These are phyloP conservation scores for Balansia obtecta DNA, from an alignment of 2,329 filamentous ascomycete species.

Conservation along the genomic window DNA sequence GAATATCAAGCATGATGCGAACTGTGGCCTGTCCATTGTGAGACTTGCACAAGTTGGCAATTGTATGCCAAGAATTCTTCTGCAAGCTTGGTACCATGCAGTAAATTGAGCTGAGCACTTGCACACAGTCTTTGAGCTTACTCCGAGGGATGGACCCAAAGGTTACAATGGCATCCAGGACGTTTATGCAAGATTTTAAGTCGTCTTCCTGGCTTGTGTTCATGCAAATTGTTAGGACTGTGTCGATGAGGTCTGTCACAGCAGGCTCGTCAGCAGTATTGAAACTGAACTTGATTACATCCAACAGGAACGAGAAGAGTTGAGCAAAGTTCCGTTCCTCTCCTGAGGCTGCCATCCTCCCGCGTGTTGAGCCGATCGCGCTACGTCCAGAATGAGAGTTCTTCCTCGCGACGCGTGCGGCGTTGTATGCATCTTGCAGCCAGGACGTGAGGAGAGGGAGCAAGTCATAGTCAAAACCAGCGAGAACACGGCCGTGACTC, in stretches of 20 bases:
- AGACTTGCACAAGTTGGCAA: conserved; percentile 59
- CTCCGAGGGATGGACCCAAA: conserved; percentile 55
- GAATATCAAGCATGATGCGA: conserved; percentile 49
- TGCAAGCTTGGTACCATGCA: conserved; percentile 48
- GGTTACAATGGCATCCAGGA: conserved; percentile 59
- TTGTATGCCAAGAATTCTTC: conserved; percentile 55
- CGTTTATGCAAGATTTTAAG: conserved; percentile 51
- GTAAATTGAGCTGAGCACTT: conserved; percentile 61
- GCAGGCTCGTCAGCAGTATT: conserved; percentile 52
- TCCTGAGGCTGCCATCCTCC: conserved; percentile 24
- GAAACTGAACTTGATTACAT: conserved; percentile 66
- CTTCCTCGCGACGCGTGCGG: conserved; percentile 38
- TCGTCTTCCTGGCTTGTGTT: conserved; percentile 53
- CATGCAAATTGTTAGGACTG: conserved; percentile 53
- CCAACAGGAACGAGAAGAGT: conserved; percentile 52
- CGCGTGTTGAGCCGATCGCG: conserved; percentile 25
- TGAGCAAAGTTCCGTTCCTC: conserved; percentile 51
- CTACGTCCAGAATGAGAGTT: conserved; percentile 24
- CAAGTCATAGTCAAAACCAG: conserved; percentile 56
- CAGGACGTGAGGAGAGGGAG: conserved; percentile 49
- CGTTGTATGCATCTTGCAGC: conserved; percentile 43
- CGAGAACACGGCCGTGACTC: conserved; percentile 46
- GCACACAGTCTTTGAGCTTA: conserved; percentile 53
- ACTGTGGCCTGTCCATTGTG: conserved; percentile 62
- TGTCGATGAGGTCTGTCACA: conserved; percentile 47